Evolutionary conservation across 2,329 filamentous ascomycete species (phyloP).

Genomic region (Hypoxylon sp.): DNA sequence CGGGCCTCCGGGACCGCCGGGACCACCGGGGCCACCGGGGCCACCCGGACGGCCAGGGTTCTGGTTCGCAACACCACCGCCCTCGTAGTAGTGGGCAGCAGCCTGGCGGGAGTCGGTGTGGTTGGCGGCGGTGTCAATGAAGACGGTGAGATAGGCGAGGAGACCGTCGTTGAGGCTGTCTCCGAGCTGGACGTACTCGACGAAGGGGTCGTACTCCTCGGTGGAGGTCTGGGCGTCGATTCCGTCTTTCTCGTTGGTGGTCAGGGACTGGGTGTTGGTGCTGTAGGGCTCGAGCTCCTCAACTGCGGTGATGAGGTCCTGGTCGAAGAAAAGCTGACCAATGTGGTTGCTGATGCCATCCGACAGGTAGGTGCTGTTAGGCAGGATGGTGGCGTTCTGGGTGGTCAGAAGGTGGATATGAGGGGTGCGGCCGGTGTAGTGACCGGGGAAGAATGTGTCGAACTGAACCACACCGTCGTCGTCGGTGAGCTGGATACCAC

Average conservation of each 20-base stretch:
- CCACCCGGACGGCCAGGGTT: slow-evolving; percentile 30
- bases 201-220: slow-evolving; percentile 61
- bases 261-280: slow-evolving; percentile 53
- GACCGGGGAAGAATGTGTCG: slow-evolving; percentile 48
- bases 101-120: slow-evolving; percentile 32
- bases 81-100: slow-evolving; percentile 43
- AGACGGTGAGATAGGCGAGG: slow-evolving; percentile 59
- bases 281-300: slow-evolving; percentile 55
- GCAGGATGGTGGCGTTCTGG: slow-evolving; percentile 46
- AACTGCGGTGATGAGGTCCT: slow-evolving; percentile 59
- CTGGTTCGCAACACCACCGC: slow-evolving; percentile 38
- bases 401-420: slow-evolving; percentile 48
- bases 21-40: slow-evolving; percentile 10
- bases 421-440: slow-evolving; percentile 44
- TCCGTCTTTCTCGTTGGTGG: slow-evolving; percentile 59
- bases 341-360: slow-evolving; percentile 62
- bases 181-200: slow-evolving; percentile 66
- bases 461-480: slow-evolving; percentile 49
- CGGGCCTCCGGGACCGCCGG: slow-evolving; percentile 10
- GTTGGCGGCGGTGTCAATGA: slow-evolving; percentile 52
- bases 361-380: slow-evolving; percentile 56
- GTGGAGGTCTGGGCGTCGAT: slow-evolving; percentile 59
- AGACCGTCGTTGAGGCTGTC: slow-evolving; percentile 57
- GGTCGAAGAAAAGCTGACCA: slow-evolving; percentile 69
- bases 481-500: slow-evolving; percentile 48